These are phyloP conservation scores for Calonectria multiphialidica DNA, from an alignment of 2,329 filamentous ascomycete species.

Conservation along the genomic window DNA sequence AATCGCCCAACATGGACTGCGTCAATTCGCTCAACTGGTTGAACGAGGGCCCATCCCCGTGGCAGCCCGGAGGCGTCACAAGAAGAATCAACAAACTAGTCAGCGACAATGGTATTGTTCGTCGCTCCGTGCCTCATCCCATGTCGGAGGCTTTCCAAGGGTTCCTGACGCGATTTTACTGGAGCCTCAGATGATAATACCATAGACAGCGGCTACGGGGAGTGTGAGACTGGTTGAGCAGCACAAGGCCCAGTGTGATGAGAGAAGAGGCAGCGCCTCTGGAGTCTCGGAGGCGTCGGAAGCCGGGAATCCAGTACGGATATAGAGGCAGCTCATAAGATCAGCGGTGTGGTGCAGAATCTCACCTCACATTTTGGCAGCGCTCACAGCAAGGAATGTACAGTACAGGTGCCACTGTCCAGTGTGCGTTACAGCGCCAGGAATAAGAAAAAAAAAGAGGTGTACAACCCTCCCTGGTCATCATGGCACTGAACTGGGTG, in stretches of 20 bases:
- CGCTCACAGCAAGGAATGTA: constrained; percentile 22
- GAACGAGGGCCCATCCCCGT: neutral
- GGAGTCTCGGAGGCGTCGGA: constrained; percentile 13
- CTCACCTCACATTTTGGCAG: constrained; percentile 26
- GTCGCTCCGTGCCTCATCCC: constrained; percentile 11
- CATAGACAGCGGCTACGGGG: constrained; percentile 32
- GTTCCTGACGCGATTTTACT: constrained; percentile 30
- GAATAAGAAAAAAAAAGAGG: constrained; percentile 8
- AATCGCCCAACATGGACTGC: neutral
- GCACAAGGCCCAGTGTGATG: constrained; percentile 2
- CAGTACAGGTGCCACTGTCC: neutral
- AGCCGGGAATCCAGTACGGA: constrained; percentile 8
- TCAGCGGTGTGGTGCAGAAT: constrained; percentile 13
- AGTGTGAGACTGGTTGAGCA: constrained; percentile 26
- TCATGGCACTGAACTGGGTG: constrained; percentile 2
- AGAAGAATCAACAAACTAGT: neutral
- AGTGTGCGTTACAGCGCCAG: neutral
- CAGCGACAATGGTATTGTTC: neutral
- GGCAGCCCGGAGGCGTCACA: neutral
- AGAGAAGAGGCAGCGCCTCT: neutral
- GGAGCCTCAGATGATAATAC: constrained; percentile 32
- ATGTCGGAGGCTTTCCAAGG: constrained; percentile 13
- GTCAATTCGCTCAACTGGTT: neutral
- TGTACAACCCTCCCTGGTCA: constrained; percentile 22
- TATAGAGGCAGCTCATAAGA: neutral